Evolutionary conservation across 2,329 filamentous ascomycete species (phyloP).

Genomic region (Exophiala mesophila): DNA sequence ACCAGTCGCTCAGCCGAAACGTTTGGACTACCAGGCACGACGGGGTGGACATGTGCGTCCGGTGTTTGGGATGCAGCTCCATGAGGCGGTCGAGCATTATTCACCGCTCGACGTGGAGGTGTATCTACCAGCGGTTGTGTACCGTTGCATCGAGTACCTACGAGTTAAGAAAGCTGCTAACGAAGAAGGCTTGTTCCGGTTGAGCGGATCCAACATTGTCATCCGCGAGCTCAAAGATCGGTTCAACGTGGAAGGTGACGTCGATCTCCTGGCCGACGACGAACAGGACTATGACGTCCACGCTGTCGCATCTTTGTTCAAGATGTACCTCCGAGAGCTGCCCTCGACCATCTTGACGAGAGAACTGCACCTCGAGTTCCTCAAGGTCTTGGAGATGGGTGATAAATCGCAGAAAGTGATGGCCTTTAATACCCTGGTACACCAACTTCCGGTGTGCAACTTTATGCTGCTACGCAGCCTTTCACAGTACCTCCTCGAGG

Average conservation of each 20-base stretch:
- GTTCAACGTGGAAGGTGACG: constrained; percentile 88
- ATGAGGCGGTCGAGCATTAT: constrained; percentile 79
- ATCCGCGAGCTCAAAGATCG: constrained; percentile 87
- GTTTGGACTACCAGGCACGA: constrained; percentile 10
- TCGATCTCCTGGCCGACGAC: constrained; percentile 76
- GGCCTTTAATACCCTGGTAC: constrained; percentile 71
- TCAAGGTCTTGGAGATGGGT: constrained; percentile 75
- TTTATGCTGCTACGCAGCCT: constrained; percentile 76
- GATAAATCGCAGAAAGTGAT: constrained; percentile 71
- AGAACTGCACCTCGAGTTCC: constrained; percentile 83
- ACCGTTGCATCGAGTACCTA: constrained; percentile 90
- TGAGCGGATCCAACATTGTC: constrained; percentile 93
- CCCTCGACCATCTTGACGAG: constrained; percentile 86
- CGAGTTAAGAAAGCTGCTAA: constrained; percentile 71
- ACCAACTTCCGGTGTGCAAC: constrained; percentile 74
- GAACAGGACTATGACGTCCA: constrained; percentile 92
- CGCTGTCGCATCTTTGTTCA: constrained; percentile 87
- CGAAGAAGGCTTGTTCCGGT: constrained; percentile 93
- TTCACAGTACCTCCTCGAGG: constrained; percentile 81
- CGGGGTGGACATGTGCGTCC: constrained; percentile 46
- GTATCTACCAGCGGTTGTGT: constrained; percentile 84
- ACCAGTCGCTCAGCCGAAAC: constrained; percentile 11
- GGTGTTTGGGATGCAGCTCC: constrained; percentile 79
- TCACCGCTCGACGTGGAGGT: constrained; percentile 66
- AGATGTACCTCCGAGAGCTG: constrained; percentile 87